Base-by-base conservation (phyloP, 345 rosid species). In the Populus deltoides region DNA sequence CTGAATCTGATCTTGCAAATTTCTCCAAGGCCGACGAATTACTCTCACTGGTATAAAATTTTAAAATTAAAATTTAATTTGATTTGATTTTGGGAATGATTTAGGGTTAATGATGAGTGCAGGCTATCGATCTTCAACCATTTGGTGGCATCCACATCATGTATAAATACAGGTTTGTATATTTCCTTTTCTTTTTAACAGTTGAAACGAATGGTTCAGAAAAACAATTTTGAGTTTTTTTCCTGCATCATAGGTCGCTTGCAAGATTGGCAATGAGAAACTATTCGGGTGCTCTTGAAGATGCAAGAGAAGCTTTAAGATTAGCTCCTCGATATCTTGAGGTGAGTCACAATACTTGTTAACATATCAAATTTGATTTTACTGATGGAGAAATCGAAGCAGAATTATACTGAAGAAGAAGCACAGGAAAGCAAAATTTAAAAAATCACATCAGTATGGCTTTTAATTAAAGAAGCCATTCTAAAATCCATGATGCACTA, bases 61-160 rank as follows among this genome's bases (percentile, higher is more conserved):
- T 41, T 41, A 10, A 41, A 41, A 41, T 9, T 41, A 10, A 0
- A 2, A 9, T 41, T 41, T 10, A 0, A 41, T 41, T 41, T 41
- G 10, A 10, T 12, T 41, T 10, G 0, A 41, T 41, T 41, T 10
- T 10, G 13, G 45, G 45, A 41, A 41, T 41, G 15, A 41, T 41
- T 41, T 41, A 41, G 45, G 45, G 2, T 80, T 41, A 22, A 77
- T 49, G 68, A 57, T 86, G 87, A 15, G 0, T 47, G 22, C 90
- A 91, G 94, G 97, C 97, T 61, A 83, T 92, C 43, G 86, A 86
- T 71, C 82, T 89, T 75, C 87, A 91, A 59, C 94, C 92, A 5
- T 89, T 82, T 74, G 95, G 94, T 67, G 97, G 97, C 27, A 81
- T 92, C 82, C 97, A 94, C 83, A 45, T 81, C 74, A 80, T 90